Conservation (phyloP, 805 yeast genomes). For the Martiniozyma abietophila region DNA sequence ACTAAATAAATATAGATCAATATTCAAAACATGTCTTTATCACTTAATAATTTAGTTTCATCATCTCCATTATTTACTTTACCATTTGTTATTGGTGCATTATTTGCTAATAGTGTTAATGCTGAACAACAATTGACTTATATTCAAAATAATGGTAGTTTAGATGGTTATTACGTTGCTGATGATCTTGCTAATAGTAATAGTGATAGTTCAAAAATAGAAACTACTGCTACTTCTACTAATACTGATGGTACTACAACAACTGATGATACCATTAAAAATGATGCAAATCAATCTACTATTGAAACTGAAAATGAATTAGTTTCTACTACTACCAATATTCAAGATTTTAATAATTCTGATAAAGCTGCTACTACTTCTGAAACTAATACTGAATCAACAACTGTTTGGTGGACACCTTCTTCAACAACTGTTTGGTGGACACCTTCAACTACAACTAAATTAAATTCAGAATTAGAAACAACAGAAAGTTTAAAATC, state of each 20-base stretch:
- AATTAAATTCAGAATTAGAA: constrained; percentile 1
- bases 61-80: no score
- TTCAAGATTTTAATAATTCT: constrained; percentile 4
- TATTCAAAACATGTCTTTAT: no score
- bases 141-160: constrained; percentile 7
- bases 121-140: constrained; percentile 1
- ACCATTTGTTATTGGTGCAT: no score
- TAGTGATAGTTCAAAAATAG: background rate
- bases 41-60: no score
- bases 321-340: constrained; percentile 6
- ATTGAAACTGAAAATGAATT: constrained; percentile 6
- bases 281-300: background rate
- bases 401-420: constrained; percentile 18
- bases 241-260: constrained; percentile 3
- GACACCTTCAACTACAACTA: constrained; percentile 3
- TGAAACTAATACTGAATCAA: constrained; percentile 6
- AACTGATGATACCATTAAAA: constrained; percentile 6
- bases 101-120: no score
- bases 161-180: constrained; percentile 6
- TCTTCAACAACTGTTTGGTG: constrained; percentile 1
- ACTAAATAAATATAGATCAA: no score
- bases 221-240: background rate
- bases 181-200: background rate
- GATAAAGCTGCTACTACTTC: background rate
- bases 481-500: constrained; percentile 10